Evolutionary conservation across 2,329 filamentous ascomycete species (phyloP).

Genomic region (Helotiales sp.): DNA sequence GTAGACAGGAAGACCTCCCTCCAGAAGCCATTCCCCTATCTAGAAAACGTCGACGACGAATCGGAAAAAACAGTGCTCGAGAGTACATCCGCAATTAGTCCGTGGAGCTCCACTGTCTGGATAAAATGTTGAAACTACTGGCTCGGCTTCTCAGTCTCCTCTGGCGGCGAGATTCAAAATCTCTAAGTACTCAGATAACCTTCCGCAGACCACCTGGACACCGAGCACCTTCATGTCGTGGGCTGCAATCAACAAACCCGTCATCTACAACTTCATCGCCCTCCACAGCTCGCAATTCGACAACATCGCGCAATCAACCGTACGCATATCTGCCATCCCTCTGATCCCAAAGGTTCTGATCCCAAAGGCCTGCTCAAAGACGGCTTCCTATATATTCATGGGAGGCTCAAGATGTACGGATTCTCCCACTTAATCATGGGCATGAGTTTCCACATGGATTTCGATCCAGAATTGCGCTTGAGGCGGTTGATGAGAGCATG

Average conservation of each 20-base stretch:
- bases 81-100: neutral
- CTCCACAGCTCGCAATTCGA: constrained; percentile 1
- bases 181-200: neutral
- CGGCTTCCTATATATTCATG: neutral
- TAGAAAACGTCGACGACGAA: neutral
- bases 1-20: neutral
- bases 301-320: neutral
- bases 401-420: neutral
- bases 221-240: neutral
- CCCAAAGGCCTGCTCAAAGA: neutral
- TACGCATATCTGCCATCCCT: neutral
- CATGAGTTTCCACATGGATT: constrained; percentile 1
- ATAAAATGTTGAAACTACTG: neutral
- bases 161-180: neutral
- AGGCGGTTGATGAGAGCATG: neutral
- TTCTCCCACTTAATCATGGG: neutral
- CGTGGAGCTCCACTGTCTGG: neutral
- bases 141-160: neutral
- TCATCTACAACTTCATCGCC: neutral
- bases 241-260: neutral
- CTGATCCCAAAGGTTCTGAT: neutral
- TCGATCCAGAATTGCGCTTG: neutral
- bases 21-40: neutral
- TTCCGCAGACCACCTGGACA: neutral
- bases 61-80: neutral